Evolutionary conservation across 1,284 basidiomycete genomes (phyloP).

Genomic region (Irpex lacteus): DNA sequence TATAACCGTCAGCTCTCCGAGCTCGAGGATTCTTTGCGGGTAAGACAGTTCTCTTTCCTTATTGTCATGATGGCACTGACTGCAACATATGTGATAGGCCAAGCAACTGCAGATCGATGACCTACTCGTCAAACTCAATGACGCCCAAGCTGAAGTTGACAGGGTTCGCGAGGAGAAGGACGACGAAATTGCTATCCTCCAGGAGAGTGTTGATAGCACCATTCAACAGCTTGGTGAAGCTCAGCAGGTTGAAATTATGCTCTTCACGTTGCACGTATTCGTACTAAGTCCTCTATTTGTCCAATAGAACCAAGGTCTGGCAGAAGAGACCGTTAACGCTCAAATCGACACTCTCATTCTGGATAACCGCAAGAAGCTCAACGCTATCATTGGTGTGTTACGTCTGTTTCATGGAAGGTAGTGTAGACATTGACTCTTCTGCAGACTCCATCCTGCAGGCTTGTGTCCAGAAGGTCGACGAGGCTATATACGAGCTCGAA

Average conservation of each 20-base stretch:
- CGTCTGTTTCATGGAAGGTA: too few species aligned
- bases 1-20: conserved; percentile 97
- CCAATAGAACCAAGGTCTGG: conserved; percentile 73
- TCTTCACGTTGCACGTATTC: neutral
- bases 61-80: conserved; percentile 3
- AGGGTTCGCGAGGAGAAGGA: conserved; percentile 93
- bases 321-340: conserved; percentile 88
- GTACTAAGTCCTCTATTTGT: conserved; percentile 11
- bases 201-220: conserved; percentile 95
- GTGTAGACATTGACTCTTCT: conserved; percentile 6
- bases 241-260: conserved; percentile 57
- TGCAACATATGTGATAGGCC: conserved; percentile 44
- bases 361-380: conserved; percentile 97
- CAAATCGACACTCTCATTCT: conserved; percentile 97
- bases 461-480: conserved; percentile 96
- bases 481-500: conserved; percentile 96
- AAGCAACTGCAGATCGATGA: conserved; percentile 97
- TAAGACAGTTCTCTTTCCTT: conserved; percentile 35
- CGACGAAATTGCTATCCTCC: conserved; percentile 92
- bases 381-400: conserved; percentile 87
- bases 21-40: conserved; percentile 90
- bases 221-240: conserved; percentile 88
- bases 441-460: conserved; percentile 95
- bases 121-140: conserved; percentile 77
- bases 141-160: conserved; percentile 73